phyloP scores from a whole-genome alignment of 1,284 basidiomycete genomes.

The Melampsora abietis-canadensis region DNA sequence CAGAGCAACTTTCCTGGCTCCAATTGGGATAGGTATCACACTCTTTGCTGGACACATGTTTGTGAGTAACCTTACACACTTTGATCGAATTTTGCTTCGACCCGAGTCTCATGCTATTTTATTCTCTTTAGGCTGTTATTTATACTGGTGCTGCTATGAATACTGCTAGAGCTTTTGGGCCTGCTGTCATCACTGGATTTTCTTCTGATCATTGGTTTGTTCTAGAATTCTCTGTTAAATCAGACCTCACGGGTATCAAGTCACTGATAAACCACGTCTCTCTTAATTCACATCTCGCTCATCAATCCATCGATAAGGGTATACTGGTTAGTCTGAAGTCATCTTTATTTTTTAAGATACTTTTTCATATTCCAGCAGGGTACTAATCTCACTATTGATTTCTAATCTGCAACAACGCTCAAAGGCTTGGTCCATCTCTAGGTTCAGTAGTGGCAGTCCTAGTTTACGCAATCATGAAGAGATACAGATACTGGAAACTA shows the following conservation, averaged over 20 bases:
- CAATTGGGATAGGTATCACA: constrained; percentile 68
- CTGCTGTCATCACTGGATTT: constrained; percentile 30
- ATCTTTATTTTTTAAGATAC: background rate
- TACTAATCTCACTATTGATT: too few species aligned
- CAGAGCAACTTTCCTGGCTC: constrained; percentile 67
- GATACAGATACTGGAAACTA: constrained; percentile 30
- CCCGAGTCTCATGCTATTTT: background rate
- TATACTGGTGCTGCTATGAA: constrained; percentile 38
- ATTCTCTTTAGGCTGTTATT: constrained; percentile 4
- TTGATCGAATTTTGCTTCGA: background rate
- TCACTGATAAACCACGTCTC: background rate
- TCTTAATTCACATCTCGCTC: background rate
- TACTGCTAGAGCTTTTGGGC: constrained; percentile 31
- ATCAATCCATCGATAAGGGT: too few species aligned
- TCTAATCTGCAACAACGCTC: too few species aligned
- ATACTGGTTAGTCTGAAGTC: too few species aligned
- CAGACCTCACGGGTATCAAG: too few species aligned
- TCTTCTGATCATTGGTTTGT: constrained; percentile 27
- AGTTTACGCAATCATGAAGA: constrained; percentile 36
- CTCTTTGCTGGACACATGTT: constrained; percentile 66
- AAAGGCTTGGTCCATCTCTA: constrained; percentile 38
- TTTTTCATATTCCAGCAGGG: too few species aligned
- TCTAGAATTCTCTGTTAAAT: background rate
- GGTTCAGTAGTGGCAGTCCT: constrained; percentile 28
- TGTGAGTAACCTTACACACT: constrained; percentile 47